These are phyloP conservation scores for Salix koriyanagi DNA, from an alignment of 345 rosid genomes.

Conservation along the genomic window DNA sequence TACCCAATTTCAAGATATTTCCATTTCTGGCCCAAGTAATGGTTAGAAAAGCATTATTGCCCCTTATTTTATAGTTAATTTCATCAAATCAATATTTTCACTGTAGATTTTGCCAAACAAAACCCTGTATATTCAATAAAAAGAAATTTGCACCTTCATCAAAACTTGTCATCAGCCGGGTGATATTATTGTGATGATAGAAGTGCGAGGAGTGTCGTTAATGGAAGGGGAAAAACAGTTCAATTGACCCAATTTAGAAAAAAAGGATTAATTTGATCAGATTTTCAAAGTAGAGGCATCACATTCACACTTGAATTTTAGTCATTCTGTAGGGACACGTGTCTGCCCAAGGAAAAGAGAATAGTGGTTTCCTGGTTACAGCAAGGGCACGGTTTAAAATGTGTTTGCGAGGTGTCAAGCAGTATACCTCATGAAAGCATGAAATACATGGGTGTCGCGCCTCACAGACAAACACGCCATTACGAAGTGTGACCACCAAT, in stretches of 20 bases:
- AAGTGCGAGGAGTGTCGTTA: background rate
- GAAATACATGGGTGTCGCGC: too few relatives aligned
- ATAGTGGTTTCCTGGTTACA: too few relatives aligned
- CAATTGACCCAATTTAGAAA: background rate
- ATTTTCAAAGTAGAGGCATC: background rate
- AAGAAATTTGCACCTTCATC: background rate
- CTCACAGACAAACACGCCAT: too few relatives aligned
- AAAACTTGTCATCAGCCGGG: background rate
- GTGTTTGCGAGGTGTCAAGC: too few relatives aligned
- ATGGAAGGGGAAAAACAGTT: background rate
- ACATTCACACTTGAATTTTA: background rate
- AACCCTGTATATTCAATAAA: background rate
- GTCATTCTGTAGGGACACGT: background rate
- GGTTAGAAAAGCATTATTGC: background rate
- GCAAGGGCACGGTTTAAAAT: too few relatives aligned
- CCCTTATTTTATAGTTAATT: background rate
- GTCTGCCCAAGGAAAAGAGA: too few relatives aligned
- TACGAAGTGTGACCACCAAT: too few relatives aligned
- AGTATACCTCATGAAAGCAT: too few relatives aligned
- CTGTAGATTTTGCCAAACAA: too few relatives aligned
- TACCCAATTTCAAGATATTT: background rate
- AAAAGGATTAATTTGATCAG: background rate
- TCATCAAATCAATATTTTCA: background rate
- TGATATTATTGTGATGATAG: too few relatives aligned
- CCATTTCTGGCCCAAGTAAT: background rate